Base-by-base conservation (phyloP, 805 yeast species). In the Brettanomyces nanus region DNA sequence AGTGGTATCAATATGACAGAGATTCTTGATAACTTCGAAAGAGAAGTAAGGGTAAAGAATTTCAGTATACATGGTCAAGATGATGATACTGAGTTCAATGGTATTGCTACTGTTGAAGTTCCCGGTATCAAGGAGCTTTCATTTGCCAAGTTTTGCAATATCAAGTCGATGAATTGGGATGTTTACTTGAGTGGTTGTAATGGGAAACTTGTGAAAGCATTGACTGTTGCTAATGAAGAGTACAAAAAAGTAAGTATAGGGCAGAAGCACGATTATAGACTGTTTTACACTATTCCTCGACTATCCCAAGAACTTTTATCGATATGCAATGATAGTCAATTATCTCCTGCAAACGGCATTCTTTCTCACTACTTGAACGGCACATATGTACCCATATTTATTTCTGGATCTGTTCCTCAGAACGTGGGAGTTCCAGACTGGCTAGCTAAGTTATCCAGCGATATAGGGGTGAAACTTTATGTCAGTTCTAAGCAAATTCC, bases 151-250 rank as follows among this genome's bases (percentile, higher is more conserved):
- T 10, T 26, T 10, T 4, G 6, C 7, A 20, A 35, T 4, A 3
- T 44, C 11, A 19, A 29, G 9, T n/a, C 37, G 17, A 25, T 42
- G 5, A 10, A 35, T 5, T 45, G 45, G 46, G 31, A 28, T 11
- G 18, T 45, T 9, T 20, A 23, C 9, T 9, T 41, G 4, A 33
- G 39, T 11, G 45, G 41, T n/a, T 45, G 49, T 21, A 5, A 23
- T 28, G 30, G n/a, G 10, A n/a, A n/a, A n/a, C 15, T 15, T 9
- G 15, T 28, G 15, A n/a, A 10, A n/a, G 30, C n/a, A 10, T 9
- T n/a, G 15, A n/a, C 10, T 9, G 30, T n/a, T 10, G 15, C 6
- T 10, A 28, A 28, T 28, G 30, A 9, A 28, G 15, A n/a, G 30
- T 10, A 10, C 7, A n/a, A n/a, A 15, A 28, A 10, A 10, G 30